phyloP scores from a whole-genome alignment of 768 basidiomycete species.

The Collybia nuda region DNA sequence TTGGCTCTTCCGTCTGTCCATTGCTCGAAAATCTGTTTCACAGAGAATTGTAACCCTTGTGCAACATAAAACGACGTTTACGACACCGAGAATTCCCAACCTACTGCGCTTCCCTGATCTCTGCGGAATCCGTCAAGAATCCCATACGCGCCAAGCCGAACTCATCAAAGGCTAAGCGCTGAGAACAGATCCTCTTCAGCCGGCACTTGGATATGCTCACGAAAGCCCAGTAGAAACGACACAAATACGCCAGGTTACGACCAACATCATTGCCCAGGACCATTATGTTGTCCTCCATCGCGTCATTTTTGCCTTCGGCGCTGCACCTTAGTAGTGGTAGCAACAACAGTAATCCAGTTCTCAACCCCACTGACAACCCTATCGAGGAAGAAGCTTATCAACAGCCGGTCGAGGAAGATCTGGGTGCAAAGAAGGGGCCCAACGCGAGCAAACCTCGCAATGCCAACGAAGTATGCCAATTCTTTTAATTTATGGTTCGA shows the following conservation, averaged over 20 bases:
- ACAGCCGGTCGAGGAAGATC: slow-evolving; percentile 23
- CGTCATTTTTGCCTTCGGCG: slow-evolving; percentile 19
- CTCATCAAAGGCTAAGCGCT: slow-evolving; percentile 9
- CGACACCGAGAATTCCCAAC: no score
- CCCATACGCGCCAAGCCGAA: slow-evolving; percentile 3
- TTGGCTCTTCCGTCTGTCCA: neutral
- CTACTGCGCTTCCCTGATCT: neutral
- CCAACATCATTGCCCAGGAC: neutral
- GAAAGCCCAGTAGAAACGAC: neutral
- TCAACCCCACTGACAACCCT: slow-evolving; percentile 11
- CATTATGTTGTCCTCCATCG: slow-evolving; percentile 18
- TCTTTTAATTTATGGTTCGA: slow-evolving; percentile 4
- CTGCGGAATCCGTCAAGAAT: slow-evolving; percentile 1
- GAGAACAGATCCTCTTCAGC: neutral
- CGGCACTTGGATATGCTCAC: slow-evolving; percentile 2
- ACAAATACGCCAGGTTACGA: neutral
- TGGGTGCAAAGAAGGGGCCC: slow-evolving; percentile 35
- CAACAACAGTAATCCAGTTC: slow-evolving; percentile 4
- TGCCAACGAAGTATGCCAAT: slow-evolving; percentile 45
- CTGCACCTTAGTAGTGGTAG: slow-evolving; percentile 9
- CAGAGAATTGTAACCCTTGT: no score
- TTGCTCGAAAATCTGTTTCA: neutral
- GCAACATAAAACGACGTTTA: no score
- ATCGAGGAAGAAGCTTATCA: slow-evolving; percentile 19
- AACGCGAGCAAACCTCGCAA: slow-evolving; percentile 34